Conservation (phyloP, 805 yeast species). For the Candida chauliodis region DNA sequence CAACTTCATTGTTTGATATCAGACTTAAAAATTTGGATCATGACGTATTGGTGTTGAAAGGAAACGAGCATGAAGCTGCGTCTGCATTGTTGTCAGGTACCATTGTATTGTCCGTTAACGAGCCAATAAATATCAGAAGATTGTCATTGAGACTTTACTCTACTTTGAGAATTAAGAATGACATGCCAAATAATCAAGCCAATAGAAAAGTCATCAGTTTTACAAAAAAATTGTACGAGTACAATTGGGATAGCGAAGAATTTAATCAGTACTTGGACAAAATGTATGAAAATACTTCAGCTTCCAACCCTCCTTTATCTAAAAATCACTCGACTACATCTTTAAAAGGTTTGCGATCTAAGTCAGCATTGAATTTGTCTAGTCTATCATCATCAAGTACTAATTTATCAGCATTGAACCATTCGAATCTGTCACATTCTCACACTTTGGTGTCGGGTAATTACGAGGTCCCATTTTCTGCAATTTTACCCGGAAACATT, state of each 20-base stretch:
- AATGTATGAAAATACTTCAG: conserved; percentile 24
- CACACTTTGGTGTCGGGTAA: conserved; percentile 65
- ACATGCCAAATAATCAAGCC: conserved; percentile 42
- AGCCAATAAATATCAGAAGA: conserved; percentile 66
- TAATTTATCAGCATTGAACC: conserved; percentile 20
- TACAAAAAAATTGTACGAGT: conserved; percentile 68
- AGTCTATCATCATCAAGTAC: conserved; percentile 18
- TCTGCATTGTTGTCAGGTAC: conserved; percentile 74
- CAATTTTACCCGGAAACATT: conserved; percentile 77
- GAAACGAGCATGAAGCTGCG: conserved; percentile 72
- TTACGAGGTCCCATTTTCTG: conserved; percentile 86
- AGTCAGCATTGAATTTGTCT: conserved; percentile 27
- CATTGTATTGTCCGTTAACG: conserved; percentile 70
- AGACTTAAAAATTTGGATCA: conserved; percentile 66
- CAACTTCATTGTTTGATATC: conserved; percentile 40
- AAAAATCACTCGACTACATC: conserved; percentile 44
- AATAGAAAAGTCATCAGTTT: conserved; percentile 36
- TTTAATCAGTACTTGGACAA: conserved; percentile 40
- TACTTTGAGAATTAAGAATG: conserved; percentile 59
- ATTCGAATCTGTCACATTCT: conserved; percentile 14
- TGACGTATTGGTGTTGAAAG: conserved; percentile 79
- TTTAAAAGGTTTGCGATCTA: conserved; percentile 30
- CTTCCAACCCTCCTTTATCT: conserved; percentile 23
- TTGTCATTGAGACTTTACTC: conserved; percentile 65
- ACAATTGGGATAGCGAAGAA: conserved; percentile 71